phyloP scores from a whole-genome alignment of 371 early-diverging fungal species.

The Lichtheimia hyalospora region DNA sequence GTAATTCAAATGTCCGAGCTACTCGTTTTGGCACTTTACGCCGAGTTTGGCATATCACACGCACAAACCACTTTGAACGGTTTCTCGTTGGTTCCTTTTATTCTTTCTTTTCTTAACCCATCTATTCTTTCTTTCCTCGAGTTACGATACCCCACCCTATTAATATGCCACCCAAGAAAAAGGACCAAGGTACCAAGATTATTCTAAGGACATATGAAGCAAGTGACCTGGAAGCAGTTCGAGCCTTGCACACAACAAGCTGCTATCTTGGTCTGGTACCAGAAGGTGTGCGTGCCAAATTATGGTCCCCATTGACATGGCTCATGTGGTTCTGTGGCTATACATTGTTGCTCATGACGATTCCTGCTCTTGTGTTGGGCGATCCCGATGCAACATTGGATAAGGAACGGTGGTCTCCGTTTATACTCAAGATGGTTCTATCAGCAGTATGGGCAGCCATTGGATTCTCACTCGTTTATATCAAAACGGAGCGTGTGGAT shows the following conservation, averaged over 20 bases:
- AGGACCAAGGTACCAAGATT: constrained; percentile 17
- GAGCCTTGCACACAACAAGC: constrained; percentile 24
- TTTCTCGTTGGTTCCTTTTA: no score
- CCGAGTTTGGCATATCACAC: no score
- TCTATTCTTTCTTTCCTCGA: not conserved
- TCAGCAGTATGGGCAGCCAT: constrained; percentile 34
- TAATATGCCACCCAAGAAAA: constrained; percentile 3
- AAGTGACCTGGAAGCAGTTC: constrained; percentile 26
- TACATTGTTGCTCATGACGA: constrained; percentile 19
- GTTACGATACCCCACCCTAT: not conserved
- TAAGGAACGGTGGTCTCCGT: constrained; percentile 6
- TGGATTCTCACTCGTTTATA: constrained; percentile 31
- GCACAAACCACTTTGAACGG: no score
- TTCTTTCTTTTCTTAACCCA: no score
- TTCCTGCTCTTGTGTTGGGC: constrained; percentile 22
- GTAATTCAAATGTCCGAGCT: no score
- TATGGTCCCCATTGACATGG: constrained; percentile 44
- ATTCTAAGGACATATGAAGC: constrained; percentile 37
- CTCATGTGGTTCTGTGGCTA: constrained; percentile 39
- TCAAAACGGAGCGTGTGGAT: constrained; percentile 35
- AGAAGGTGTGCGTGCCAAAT: constrained; percentile 41
- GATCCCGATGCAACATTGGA: constrained; percentile 1
- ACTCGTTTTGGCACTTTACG: no score
- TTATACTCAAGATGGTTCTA: constrained; percentile 20
- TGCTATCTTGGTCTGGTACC: constrained; percentile 33